A percentile compares a stretch with the other conserved stretches of the same genome.
These are phyloP conservation scores for Umbelopsis ramanniana DNA, from an alignment of 192 early-diverging fungal species.

Conservation along the genomic window DNA sequence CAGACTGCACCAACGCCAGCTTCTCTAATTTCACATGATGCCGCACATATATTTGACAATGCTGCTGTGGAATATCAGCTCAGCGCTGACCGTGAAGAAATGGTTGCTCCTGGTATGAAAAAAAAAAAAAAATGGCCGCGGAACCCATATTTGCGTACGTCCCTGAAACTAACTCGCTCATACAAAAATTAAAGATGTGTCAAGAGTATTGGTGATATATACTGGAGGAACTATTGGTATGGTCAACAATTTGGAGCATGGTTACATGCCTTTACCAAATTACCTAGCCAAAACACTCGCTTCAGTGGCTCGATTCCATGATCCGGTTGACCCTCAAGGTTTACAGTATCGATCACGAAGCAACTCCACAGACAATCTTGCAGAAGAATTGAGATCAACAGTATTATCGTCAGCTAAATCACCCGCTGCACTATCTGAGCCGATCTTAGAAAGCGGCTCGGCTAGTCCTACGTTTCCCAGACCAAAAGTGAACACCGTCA, in stretches of 20 bases:
- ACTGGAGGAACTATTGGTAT: conserved; percentile 97
- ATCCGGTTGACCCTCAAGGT: conserved; percentile 46
- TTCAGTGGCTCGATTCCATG: conserved; percentile 83
- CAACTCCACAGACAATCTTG: conserved; percentile 37
- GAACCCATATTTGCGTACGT: neutral
- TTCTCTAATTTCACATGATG: neutral
- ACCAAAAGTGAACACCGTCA: conserved; percentile 8
- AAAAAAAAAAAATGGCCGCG: neutral
- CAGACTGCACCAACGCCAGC: conserved; percentile 1
- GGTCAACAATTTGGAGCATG: conserved; percentile 70
- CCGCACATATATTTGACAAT: conserved; percentile 30
- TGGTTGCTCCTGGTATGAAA: conserved; percentile 58
- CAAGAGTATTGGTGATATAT: conserved; percentile 87
- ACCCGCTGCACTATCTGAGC: neutral
- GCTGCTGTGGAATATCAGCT: conserved; percentile 50
- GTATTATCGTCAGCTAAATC: neutral
- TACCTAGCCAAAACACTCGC: conserved; percentile 82
- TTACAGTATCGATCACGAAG: conserved; percentile 17
- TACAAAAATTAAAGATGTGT: conserved; percentile 57
- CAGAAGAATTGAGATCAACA: neutral
- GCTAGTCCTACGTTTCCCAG: neutral
- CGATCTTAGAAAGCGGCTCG: neutral
- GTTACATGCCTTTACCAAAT: conserved; percentile 75
- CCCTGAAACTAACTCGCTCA: neutral
- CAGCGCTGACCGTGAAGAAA: conserved; percentile 58